Conservation (phyloP, 805 yeast species). For the Kuraishia molischiana region DNA sequence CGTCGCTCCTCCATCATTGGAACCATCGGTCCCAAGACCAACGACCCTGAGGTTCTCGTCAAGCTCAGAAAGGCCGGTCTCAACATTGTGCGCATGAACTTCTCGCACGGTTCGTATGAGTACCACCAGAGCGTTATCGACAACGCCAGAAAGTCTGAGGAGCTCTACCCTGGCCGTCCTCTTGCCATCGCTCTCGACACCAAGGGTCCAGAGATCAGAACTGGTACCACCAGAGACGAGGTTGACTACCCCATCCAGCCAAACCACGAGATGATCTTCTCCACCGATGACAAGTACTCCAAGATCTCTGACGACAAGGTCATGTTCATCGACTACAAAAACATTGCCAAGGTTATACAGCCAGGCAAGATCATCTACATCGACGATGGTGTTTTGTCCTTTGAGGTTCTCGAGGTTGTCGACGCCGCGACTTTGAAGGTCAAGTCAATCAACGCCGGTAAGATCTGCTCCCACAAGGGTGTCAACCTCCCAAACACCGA, state of each 20-base stretch:
- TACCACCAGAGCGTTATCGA: conserved; percentile 96
- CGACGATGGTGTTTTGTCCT: conserved; percentile 96
- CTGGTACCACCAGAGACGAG: conserved; percentile 83
- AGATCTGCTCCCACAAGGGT: conserved; percentile 96
- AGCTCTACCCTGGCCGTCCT: conserved; percentile 88
- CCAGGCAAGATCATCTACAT: conserved; percentile 86
- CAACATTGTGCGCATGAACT: conserved; percentile 97
- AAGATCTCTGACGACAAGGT: conserved; percentile 63
- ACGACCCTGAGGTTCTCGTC: conserved; percentile 74
- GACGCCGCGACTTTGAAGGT: conserved; percentile 81
- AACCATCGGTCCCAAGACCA: conserved; percentile 98
- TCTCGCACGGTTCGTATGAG: conserved; percentile 96
- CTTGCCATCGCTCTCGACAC: conserved; percentile 97
- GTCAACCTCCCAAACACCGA: conserved; percentile 98
- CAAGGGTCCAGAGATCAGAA: conserved; percentile 99
- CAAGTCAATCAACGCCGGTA: conserved; percentile 87
- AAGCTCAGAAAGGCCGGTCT: conserved; percentile 93
- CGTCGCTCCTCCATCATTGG: conserved; percentile 97
- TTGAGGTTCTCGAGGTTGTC: conserved; percentile 78
- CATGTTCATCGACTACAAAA: conserved; percentile 90
- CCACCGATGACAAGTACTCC: conserved; percentile 80
- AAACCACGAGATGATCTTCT: conserved; percentile 84
- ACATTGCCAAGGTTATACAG: conserved; percentile 90
- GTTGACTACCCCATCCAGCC: conserved; percentile 76
- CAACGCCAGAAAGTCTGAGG: conserved; percentile 92